A percentile compares a stretch with the other conserved stretches of the same genome.
Conservation (phyloP, 495 filamentous ascomycete species). For the Glonium stellatum region DNA sequence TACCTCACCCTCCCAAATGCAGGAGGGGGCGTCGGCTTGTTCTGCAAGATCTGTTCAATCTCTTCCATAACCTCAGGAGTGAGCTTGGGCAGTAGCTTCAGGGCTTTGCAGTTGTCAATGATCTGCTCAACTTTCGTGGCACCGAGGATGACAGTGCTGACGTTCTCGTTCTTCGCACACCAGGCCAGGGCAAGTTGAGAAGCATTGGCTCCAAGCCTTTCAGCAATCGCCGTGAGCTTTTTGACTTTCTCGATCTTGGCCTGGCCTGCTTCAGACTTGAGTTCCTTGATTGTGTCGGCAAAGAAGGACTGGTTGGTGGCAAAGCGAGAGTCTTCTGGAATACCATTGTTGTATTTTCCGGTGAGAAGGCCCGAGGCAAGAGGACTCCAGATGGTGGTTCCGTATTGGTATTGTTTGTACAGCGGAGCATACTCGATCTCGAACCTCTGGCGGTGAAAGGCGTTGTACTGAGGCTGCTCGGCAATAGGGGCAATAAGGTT, state of each 20-base stretch:
- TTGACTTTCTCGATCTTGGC: constrained; percentile 40
- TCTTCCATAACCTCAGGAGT: constrained; percentile 40
- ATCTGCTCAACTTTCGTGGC: constrained; percentile 38
- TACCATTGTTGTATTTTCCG: constrained; percentile 42
- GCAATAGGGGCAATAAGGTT: constrained; percentile 52
- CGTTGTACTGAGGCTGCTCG: constrained; percentile 54
- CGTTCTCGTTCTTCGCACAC: constrained; percentile 39
- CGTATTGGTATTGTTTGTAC: constrained; percentile 38
- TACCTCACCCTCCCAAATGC: constrained; percentile 1
- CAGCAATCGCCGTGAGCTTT: constrained; percentile 37
- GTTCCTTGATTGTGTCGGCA: constrained; percentile 20
- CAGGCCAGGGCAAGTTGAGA: constrained; percentile 36
- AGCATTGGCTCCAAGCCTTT: constrained; percentile 35
- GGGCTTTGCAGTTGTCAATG: constrained; percentile 37
- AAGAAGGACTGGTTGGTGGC: constrained; percentile 35
- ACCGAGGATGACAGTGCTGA: constrained; percentile 40
- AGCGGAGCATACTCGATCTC: constrained; percentile 41
- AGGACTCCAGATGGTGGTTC: constrained; percentile 41
- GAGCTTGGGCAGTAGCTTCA: constrained; percentile 35
- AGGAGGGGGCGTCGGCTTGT: constrained; percentile 30
- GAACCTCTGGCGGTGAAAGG: constrained; percentile 49
- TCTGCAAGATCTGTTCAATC: constrained; percentile 38
- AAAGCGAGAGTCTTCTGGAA: constrained; percentile 40
- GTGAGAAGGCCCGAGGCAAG: constrained; percentile 39
- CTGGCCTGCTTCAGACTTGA: constrained; percentile 35